A percentile compares a stretch with the other conserved stretches of the same genome.
Evolutionary conservation across 345 rosid species (phyloP).

Genomic region (Populus deltoides): DNA sequence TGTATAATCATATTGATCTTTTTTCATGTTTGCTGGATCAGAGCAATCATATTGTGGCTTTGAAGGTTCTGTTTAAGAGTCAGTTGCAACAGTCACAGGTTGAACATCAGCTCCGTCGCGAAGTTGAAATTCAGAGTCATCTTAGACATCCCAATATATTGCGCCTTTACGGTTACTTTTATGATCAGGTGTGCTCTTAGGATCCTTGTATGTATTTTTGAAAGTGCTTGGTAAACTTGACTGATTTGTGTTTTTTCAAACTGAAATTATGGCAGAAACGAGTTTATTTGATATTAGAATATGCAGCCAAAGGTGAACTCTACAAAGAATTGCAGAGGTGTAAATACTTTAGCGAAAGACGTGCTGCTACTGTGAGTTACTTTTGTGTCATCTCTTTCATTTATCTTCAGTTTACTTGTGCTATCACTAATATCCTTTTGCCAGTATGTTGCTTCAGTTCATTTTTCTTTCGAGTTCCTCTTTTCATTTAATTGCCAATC

Average conservation of each 20-base stretch:
- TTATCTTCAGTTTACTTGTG: not conserved
- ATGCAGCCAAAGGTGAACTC: constrained; percentile 88
- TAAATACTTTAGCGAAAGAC: constrained; percentile 85
- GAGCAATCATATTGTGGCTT: constrained; percentile 94
- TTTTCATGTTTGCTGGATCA: constrained; percentile 26
- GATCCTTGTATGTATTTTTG: not conserved
- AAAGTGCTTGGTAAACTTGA: constrained; percentile 3
- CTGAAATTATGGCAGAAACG: constrained; percentile 59
- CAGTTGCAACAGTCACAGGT: constrained; percentile 96
- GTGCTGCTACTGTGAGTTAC: constrained; percentile 82
- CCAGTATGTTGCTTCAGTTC: not conserved
- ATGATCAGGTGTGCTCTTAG: constrained; percentile 64
- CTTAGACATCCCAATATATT: constrained; percentile 86
- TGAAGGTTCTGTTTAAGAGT: constrained; percentile 89
- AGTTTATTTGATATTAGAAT: constrained; percentile 76
- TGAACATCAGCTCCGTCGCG: constrained; percentile 92
- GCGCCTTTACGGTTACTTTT: constrained; percentile 91
- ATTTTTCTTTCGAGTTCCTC: not conserved
- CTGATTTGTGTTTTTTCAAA: not conserved
- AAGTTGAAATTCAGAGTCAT: constrained; percentile 97
- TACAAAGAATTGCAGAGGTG: constrained; percentile 87
- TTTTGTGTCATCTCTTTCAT: not conserved
- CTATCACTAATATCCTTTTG: not conserved
- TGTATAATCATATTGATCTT: not conserved
- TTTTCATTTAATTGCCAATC: not conserved